Evolutionary conservation across 2,329 filamentous ascomycete genomes (phyloP).

Genomic region (Sporothrix brunneoviolacea): DNA sequence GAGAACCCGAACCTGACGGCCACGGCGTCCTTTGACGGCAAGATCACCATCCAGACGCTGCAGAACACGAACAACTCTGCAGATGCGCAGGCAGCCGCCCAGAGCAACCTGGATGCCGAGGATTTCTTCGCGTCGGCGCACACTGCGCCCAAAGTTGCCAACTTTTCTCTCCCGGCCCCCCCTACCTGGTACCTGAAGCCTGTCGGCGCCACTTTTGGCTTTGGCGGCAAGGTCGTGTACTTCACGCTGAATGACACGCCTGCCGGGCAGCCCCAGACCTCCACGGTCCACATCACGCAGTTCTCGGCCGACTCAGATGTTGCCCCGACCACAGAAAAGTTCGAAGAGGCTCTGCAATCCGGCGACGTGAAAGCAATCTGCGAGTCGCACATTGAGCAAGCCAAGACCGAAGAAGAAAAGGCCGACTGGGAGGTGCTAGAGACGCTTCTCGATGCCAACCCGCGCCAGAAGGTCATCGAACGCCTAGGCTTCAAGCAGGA

Average conservation of each 20-base stretch:
- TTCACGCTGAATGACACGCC: slow-evolving; percentile 56
- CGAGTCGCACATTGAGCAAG: slow-evolving; percentile 65
- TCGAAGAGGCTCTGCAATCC: slow-evolving; percentile 72
- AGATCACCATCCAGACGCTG: slow-evolving; percentile 86
- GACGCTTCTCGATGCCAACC: slow-evolving; percentile 76
- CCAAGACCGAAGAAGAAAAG: slow-evolving; percentile 84
- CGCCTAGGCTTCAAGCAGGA: slow-evolving; percentile 80
- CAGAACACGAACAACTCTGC: slow-evolving; percentile 83
- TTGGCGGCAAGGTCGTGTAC: slow-evolving; percentile 84
- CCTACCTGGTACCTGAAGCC: slow-evolving; percentile 88
- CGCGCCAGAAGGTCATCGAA: slow-evolving; percentile 78
- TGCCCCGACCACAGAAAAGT: slow-evolving; percentile 75
- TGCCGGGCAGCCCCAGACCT: slow-evolving; percentile 58
- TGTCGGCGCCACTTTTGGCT: slow-evolving; percentile 83
- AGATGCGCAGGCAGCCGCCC: slow-evolving; percentile 54
- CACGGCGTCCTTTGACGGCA: slow-evolving; percentile 94
- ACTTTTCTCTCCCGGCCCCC: slow-evolving; percentile 78
- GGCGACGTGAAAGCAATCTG: slow-evolving; percentile 76
- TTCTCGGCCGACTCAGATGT: slow-evolving; percentile 85
- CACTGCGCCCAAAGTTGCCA: slow-evolving; percentile 80
- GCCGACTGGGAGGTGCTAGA: slow-evolving; percentile 94
- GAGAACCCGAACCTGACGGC: slow-evolving; percentile 87
- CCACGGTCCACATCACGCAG: slow-evolving; percentile 76
- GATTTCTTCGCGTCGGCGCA: slow-evolving; percentile 96
- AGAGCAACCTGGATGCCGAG: slow-evolving; percentile 73